Percentiles rank a stretch among this genome's conserved stretches.
phyloP scores from a whole-genome alignment of 140 eudicot genomes.

The Flaveria floridana region DNA sequence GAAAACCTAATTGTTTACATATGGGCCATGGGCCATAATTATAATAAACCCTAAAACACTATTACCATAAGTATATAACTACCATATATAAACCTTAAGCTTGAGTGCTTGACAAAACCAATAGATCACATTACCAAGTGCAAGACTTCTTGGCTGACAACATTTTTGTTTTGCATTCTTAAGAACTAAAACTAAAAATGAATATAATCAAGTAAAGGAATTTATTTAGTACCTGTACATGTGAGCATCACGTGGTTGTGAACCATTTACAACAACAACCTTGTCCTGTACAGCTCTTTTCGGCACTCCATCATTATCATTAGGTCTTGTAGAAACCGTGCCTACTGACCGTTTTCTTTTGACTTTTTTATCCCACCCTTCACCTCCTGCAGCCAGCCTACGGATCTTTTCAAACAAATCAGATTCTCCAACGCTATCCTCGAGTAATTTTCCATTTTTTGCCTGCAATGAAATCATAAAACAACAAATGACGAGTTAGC shows the following conservation, averaged over 20 bases:
- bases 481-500: slow-evolving; percentile 7
- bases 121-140: not conserved
- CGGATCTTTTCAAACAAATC: slow-evolving; percentile 68
- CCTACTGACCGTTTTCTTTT: slow-evolving; percentile 81
- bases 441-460: slow-evolving; percentile 55
- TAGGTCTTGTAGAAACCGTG: slow-evolving; percentile 46
- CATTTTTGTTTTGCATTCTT: not conserved
- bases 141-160: slow-evolving; percentile 3
- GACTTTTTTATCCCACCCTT: slow-evolving; percentile 84
- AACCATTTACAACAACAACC: slow-evolving; percentile 47
- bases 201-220: slow-evolving; percentile 1
- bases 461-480: slow-evolving; percentile 24
- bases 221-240: slow-evolving; percentile 47
- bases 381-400: slow-evolving; percentile 75
- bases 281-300: slow-evolving; percentile 60
- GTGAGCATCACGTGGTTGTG: slow-evolving; percentile 49
- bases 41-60: slow-evolving; percentile 8
- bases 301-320: slow-evolving; percentile 49
- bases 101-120: not conserved
- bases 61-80: slow-evolving; percentile 7
- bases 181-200: not conserved
- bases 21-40: slow-evolving; percentile 31
- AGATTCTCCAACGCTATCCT: slow-evolving; percentile 47
- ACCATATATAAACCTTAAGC: not conserved
- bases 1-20: slow-evolving; percentile 23